Conservation (phyloP, 2,329 filamentous ascomycete species). For the Chrysoporthe austroafricana region DNA sequence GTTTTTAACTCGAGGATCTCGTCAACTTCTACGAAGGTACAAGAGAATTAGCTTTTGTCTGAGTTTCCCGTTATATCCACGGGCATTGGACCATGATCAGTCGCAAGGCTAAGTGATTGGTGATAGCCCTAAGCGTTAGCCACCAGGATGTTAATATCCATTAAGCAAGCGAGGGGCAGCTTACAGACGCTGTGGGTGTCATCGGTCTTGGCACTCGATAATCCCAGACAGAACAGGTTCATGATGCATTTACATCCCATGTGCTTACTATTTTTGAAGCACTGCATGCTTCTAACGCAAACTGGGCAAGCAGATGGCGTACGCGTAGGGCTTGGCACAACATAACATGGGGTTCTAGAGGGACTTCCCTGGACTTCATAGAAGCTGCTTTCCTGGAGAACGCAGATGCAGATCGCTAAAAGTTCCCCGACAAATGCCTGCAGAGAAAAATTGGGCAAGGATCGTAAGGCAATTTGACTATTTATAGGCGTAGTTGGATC, state of each 20-base stretch:
- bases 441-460: constrained; percentile 1
- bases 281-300: background rate
- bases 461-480: background rate
- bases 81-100: background rate
- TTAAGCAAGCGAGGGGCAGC: background rate
- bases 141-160: background rate
- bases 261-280: background rate
- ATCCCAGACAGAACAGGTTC: background rate
- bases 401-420: background rate
- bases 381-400: too few species aligned
- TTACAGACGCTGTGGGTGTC: background rate
- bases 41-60: background rate
- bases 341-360: background rate
- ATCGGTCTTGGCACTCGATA: background rate
- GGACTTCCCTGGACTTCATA: background rate
- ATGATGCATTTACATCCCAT: background rate
- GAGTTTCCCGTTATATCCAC: background rate
- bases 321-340: background rate
- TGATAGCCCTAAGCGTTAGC: background rate
- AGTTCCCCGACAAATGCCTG: background rate
- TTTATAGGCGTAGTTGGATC: background rate
- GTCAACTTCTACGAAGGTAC: background rate
- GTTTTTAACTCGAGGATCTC: background rate
- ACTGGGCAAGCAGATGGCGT: background rate
- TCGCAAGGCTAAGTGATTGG: background rate